phyloP scores from a whole-genome alignment of 495 filamentous ascomycete genomes.

The Annulohypoxylon moriforme region DNA sequence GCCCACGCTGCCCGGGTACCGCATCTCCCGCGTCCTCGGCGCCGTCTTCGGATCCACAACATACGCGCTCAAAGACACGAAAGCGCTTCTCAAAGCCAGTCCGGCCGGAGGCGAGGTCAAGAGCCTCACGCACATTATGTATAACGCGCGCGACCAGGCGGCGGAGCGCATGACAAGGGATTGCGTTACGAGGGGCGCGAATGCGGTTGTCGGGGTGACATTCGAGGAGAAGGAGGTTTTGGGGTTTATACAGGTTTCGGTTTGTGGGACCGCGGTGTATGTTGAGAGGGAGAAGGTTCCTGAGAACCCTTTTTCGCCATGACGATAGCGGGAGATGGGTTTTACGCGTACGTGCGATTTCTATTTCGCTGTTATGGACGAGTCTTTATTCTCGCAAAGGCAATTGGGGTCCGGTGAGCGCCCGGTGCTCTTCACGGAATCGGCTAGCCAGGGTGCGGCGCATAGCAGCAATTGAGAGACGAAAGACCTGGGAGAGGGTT shows the following conservation, averaged over 20 bases:
- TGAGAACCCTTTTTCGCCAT: conserved; percentile 30
- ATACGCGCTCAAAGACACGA: conserved; percentile 38
- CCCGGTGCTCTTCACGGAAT: background rate
- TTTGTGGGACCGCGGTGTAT: conserved; percentile 40
- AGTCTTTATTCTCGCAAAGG: background rate
- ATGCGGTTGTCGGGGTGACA: conserved; percentile 31
- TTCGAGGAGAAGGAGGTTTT: conserved; percentile 38
- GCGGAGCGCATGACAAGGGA: conserved; percentile 38
- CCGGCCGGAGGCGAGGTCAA: conserved; percentile 27
- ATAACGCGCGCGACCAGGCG: conserved; percentile 43
- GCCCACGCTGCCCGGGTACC: conserved; percentile 34
- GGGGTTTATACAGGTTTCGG: conserved; percentile 42
- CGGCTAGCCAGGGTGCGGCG: background rate
- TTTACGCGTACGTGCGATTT: background rate
- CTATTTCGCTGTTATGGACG: background rate
- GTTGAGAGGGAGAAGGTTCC: conserved; percentile 34
- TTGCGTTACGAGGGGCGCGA: conserved; percentile 39
- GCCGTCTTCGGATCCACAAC: conserved; percentile 37
- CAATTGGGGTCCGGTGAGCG: background rate
- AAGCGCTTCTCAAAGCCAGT: conserved; percentile 31
- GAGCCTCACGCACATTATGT: conserved; percentile 36
- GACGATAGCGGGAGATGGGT: conserved; percentile 2
- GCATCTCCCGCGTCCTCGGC: conserved; percentile 31
- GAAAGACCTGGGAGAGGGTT: background rate
- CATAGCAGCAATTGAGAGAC: background rate